Evolutionary conservation across 176 grass and related monocot genomes (phyloP).

Genomic region (Phoenix dactylifera): DNA sequence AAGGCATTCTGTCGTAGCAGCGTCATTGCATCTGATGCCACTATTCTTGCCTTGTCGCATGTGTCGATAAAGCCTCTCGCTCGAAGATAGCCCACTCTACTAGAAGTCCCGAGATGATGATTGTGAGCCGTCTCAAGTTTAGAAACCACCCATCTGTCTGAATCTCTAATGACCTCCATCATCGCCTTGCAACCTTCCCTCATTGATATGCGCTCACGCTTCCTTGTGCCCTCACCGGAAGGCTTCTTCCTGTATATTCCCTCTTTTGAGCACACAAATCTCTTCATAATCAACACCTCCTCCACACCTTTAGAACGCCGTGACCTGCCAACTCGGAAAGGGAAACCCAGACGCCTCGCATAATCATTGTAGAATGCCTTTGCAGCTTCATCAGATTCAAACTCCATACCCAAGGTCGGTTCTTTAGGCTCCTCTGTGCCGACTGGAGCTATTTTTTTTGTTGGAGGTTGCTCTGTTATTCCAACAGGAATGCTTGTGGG

Average conservation of each 20-base stretch:
- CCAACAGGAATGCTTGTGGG: conserved; percentile 14
- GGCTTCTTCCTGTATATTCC: conserved; percentile 61
- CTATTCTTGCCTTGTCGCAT: conserved; percentile 28
- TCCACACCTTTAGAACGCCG: conserved; percentile 72
- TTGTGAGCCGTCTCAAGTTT: conserved; percentile 92
- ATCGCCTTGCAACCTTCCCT: conserved; percentile 97
- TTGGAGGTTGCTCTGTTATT: conserved; percentile 1
- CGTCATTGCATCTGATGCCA: conserved; percentile 32
- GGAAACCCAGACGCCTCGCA: conserved; percentile 54
- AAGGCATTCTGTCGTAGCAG: conserved; percentile 58
- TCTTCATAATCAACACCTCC: conserved; percentile 85
- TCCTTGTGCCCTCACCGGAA: conserved; percentile 38
- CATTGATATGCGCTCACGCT: conserved; percentile 74
- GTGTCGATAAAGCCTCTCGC: conserved; percentile 38
- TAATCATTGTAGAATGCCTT: conserved; percentile 89
- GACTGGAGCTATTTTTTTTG: conserved; percentile 23
- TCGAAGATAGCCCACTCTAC: conserved; percentile 63
- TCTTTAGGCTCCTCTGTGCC: conserved; percentile 31
- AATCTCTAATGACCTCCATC: conserved; percentile 90
- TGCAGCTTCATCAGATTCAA: conserved; percentile 64
- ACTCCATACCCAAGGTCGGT: conserved; percentile 55
- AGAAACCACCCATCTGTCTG: conserved; percentile 65
- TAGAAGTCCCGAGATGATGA: conserved; percentile 56
- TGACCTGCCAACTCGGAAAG: conserved; percentile 73
- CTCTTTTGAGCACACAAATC: conserved; percentile 91